Conservation (phyloP, 23 red algal species). For the Cyanidium caldarium region DNA sequence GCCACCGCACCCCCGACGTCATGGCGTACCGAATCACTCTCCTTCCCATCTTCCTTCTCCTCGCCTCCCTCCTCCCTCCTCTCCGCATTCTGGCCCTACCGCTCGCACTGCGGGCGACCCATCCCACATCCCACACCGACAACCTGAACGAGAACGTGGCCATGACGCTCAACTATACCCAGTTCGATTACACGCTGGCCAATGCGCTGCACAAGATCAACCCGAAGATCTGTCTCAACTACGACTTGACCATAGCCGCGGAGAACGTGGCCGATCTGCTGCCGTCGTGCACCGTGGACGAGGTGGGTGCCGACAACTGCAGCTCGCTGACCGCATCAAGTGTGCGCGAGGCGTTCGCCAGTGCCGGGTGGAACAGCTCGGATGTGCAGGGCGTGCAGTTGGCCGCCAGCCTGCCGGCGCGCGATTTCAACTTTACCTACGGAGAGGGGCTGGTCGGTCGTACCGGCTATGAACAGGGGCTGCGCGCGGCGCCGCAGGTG, state of each 20-base stretch:
- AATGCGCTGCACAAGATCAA: background rate
- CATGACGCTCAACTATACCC: background rate
- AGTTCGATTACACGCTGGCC: constrained; percentile 5
- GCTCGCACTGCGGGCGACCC: too few species aligned
- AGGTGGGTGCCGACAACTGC: background rate
- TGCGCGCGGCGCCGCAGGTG: background rate
- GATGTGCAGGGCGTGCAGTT: background rate
- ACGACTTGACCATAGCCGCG: background rate
- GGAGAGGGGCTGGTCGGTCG: background rate
- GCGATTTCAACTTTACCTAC: background rate
- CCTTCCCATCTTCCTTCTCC: too few species aligned
- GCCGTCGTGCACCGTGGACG: background rate
- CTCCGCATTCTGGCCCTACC: too few species aligned
- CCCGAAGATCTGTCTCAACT: background rate
- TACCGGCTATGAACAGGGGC: background rate
- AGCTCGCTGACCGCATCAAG: background rate
- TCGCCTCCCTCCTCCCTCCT: too few species aligned
- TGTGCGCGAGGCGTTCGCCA: background rate
- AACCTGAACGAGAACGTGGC: background rate
- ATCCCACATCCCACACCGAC: too few species aligned
- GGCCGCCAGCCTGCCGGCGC: background rate
- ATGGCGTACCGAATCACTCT: too few species aligned
- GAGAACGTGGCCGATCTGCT: constrained; percentile 7
- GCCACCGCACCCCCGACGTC: too few species aligned
- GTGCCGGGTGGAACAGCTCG: background rate